Percentiles rank a stretch among this genome's conserved stretches.
These are phyloP conservation scores for Corynespora cassiicola DNA, from an alignment of 2,329 filamentous ascomycete genomes.

Conservation along the genomic window DNA sequence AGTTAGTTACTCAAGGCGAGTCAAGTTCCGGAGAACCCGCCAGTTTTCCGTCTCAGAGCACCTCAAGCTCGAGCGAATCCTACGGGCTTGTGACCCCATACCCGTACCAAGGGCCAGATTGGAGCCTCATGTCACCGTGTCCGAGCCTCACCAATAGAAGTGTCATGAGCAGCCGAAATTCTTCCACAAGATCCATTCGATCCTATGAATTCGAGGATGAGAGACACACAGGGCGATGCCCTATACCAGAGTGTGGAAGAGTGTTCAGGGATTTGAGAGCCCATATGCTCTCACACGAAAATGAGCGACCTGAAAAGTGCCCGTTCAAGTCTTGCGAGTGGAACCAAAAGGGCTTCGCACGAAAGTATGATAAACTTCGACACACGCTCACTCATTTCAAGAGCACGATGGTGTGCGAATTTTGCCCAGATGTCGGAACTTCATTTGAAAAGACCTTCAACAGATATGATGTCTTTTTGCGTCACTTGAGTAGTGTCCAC, in stretches of 20 bases:
- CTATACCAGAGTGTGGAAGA: conserved; percentile 78
- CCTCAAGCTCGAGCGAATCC: too few relatives aligned
- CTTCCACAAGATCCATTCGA: conserved; percentile 25
- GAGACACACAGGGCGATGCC: conserved; percentile 69
- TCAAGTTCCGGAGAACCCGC: too few relatives aligned
- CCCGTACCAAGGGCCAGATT: too few relatives aligned
- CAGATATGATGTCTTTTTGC: conserved; percentile 87
- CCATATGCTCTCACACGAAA: conserved; percentile 87
- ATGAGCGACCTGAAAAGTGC: conserved; percentile 86
- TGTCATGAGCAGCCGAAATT: conserved; percentile 27
- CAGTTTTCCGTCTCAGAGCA: too few relatives aligned
- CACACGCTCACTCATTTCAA: conserved; percentile 93
- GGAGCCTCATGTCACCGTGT: too few relatives aligned
- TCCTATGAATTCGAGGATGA: conserved; percentile 59
- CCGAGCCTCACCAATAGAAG: conserved; percentile 24
- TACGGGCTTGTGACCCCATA: too few relatives aligned
- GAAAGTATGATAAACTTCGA: conserved; percentile 90
- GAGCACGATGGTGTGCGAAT: conserved; percentile 92
- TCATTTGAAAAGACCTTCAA: conserved; percentile 89
- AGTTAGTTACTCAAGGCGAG: too few relatives aligned
- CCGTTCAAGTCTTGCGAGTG: conserved; percentile 87
- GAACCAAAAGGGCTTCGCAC: conserved; percentile 84
- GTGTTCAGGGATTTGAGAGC: conserved; percentile 85
- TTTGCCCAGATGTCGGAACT: conserved; percentile 82
- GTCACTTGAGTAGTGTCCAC: conserved; percentile 83